Conservation (phyloP, 2,329 filamentous ascomycete genomes). For the Zasmidium angulare region DNA sequence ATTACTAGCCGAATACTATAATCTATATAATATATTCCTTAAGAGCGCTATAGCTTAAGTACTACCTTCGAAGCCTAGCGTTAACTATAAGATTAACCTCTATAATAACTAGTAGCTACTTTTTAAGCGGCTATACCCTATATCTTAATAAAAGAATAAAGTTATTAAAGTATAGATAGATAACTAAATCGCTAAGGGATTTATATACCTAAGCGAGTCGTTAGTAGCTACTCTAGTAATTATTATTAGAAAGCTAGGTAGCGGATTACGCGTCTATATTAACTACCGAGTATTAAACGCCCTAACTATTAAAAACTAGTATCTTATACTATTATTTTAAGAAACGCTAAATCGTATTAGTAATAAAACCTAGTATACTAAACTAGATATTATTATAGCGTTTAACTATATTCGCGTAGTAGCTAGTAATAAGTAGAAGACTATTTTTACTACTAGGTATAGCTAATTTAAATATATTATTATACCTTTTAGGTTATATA, state of each 20-base stretch:
- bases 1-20: no score
- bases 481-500: no score
- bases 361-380: no score
- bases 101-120: neutral
- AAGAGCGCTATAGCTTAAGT: neutral
- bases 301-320: conserved; percentile 2
- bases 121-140: conserved; percentile 1
- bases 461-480: no score
- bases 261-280: neutral
- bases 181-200: neutral
- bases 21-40: neutral
- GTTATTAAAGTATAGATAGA: conserved; percentile 1
- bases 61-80: neutral
- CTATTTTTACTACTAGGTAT: no score
- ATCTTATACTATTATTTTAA: no score
- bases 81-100: conserved; percentile 1
- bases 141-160: neutral
- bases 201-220: neutral
- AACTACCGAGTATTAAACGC: conserved; percentile 3
- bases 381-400: no score
- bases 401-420: no score
- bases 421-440: no score
- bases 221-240: neutral
- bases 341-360: no score
- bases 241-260: conserved; percentile 2